phyloP scores from a whole-genome alignment of 1,139 yeast genomes.

The Taphrina confusa region DNA sequence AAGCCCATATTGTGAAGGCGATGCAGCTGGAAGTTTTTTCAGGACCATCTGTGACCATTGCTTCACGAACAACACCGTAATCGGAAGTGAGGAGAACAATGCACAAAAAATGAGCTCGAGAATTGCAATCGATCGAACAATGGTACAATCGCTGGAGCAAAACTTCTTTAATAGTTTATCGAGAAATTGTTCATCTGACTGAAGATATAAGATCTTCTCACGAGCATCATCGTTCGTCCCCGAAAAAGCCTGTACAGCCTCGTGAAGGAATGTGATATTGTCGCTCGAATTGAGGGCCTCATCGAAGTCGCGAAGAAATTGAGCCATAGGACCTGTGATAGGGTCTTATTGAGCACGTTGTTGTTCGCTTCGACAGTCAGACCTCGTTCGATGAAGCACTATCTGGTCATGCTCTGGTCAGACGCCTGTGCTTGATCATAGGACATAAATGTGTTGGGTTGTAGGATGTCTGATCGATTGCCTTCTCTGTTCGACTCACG shows the following conservation, averaged over 20 bases:
- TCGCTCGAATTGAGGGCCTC: background rate
- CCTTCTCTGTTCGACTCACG: no score
- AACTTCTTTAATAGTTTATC: background rate
- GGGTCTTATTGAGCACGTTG: no score
- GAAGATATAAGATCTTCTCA: background rate
- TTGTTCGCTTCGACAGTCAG: no score
- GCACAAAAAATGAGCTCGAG: slow-evolving; percentile 26
- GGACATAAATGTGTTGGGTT: no score
- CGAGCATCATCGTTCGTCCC: background rate
- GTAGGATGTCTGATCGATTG: no score
- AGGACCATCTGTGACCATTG: slow-evolving; percentile 11
- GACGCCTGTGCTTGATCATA: no score
- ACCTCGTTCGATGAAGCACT: no score
- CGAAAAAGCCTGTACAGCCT: slow-evolving; percentile 10
- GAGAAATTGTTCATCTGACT: slow-evolving; percentile 1
- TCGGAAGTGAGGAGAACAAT: slow-evolving; percentile 13
- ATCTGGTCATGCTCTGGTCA: no score
- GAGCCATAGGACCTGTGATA: no score
- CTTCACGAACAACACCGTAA: slow-evolving; percentile 11
- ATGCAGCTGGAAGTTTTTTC: background rate
- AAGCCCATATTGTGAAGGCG: background rate
- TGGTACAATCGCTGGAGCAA: background rate
- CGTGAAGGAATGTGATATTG: background rate
- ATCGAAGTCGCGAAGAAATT: background rate
- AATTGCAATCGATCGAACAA: background rate